Percentiles rank a stretch among this genome's conserved stretches.
Evolutionary conservation across 1,284 basidiomycete genomes (phyloP).

Genomic region (Erythrobasidium hasegawianum): DNA sequence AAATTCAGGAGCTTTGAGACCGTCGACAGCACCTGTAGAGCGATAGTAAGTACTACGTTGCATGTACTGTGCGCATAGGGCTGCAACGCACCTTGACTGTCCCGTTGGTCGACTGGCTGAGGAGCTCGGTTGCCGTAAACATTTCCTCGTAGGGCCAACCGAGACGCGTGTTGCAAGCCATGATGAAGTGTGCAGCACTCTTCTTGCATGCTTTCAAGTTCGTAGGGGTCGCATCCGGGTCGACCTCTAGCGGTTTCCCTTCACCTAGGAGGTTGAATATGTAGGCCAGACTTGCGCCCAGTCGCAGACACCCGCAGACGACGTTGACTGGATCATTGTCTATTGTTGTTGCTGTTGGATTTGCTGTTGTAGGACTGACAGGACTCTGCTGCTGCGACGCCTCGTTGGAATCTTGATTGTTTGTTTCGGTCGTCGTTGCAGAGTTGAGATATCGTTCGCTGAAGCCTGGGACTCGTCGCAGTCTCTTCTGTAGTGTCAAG

Average conservation of each 20-base stretch:
- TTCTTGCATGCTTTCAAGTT: conserved; percentile 66
- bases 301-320: conserved; percentile 87
- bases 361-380: not conserved
- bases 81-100: conserved; percentile 74
- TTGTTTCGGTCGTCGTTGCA: not conserved
- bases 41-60: not conserved
- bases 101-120: conserved; percentile 86
- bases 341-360: not conserved
- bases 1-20: conserved; percentile 80
- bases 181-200: conserved; percentile 56
- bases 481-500: conserved; percentile 47
- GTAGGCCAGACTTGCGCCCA: conserved; percentile 89
- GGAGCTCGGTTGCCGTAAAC: conserved; percentile 65
- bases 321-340: conserved; percentile 65
- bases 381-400: not conserved
- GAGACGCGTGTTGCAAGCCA: conserved; percentile 54
- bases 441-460: conserved; percentile 39
- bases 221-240: conserved; percentile 63
- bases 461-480: conserved; percentile 51
- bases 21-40: conserved; percentile 75
- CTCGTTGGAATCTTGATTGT: not conserved
- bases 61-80: not conserved
- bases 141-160: conserved; percentile 53
- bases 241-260: conserved; percentile 58
- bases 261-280: conserved; percentile 86